Evolutionary conservation across 805 yeast species (phyloP), one percentile per base, ranked within the genome.

Genomic region (Ogataea salicorniae): DNA sequence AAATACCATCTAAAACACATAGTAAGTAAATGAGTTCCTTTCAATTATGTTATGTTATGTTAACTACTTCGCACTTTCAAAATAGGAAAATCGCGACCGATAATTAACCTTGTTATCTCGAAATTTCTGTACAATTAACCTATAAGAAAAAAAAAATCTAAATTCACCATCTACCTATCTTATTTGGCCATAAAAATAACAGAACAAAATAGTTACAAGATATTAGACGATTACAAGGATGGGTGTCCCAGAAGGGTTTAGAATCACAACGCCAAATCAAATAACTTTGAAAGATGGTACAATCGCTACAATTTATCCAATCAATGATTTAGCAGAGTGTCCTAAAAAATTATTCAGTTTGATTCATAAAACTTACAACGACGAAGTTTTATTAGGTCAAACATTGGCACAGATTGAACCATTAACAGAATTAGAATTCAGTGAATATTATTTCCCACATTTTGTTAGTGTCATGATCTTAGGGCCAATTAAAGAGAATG

Each of bases 321-420:
- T 83, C 39, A 77, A 79, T 51, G 64, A 72, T 9, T 47, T 70
- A 2, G 54, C 60, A 0, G 74, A 73, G 20, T 64, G 86, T 6
- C 90, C 95, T 0, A 55, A 50, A 1, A 63, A 67, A 0, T 66
- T 89, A 20, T 50, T 83, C 5, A 63, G 70, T 1, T 73, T 63
- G 37, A 57, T 87, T 52, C 71, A 64, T 47, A 61, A 66, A 3
- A 77, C 79, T 48, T 79, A 86, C 69, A 87, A 86, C 62, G 56
- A 61, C 15, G 88, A 86, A 46, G 74, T 90, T 6, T 85, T 76
- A 34, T 79, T 73, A 39, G 97, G 97, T 5, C 66, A 70, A 35
- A 88, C 96, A 0, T 89, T 90, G 55, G 95, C 96, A 0, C 72
- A 79, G 50, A 66, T 69, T 20, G 64, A 73, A 6, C 58, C 59